Conservation (phyloP, 2,329 filamentous ascomycete genomes). For the Pestalotiopsis sp. region DNA sequence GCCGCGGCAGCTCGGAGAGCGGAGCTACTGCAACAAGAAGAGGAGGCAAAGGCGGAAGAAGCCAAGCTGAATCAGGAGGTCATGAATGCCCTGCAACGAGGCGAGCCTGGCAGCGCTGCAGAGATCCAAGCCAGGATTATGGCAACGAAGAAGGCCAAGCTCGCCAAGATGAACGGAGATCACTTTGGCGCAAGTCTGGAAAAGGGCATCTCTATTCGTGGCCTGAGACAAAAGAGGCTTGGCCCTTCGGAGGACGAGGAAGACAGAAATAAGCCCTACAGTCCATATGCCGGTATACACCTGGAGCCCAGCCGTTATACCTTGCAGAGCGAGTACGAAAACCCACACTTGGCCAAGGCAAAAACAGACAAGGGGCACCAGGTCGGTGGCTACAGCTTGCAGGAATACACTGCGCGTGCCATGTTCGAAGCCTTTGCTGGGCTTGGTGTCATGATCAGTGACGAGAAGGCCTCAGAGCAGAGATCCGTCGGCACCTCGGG, state of each 20-base stretch:
- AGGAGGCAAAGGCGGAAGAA: slow-evolving; percentile 68
- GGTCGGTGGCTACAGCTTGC: slow-evolving; percentile 81
- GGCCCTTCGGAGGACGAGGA: slow-evolving; percentile 51
- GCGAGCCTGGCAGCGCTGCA: slow-evolving; percentile 61
- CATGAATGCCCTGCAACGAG: slow-evolving; percentile 69
- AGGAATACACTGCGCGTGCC: slow-evolving; percentile 79
- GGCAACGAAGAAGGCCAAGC: slow-evolving; percentile 74
- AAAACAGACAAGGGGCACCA: slow-evolving; percentile 67
- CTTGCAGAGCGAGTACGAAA: slow-evolving; percentile 71
- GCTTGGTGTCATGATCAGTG: slow-evolving; percentile 81
- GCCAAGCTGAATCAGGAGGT: slow-evolving; percentile 69
- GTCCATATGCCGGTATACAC: slow-evolving; percentile 80
- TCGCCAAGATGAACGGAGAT: slow-evolving; percentile 47
- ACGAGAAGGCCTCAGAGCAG: slow-evolving; percentile 62
- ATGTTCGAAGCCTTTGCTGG: slow-evolving; percentile 91
- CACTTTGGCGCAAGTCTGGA: slow-evolving; percentile 29
- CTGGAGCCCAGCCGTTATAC: slow-evolving; percentile 69
- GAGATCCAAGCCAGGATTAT: slow-evolving; percentile 63
- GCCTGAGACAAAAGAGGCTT: slow-evolving; percentile 68
- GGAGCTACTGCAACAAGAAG: slow-evolving; percentile 68
- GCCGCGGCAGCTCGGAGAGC: slow-evolving; percentile 62
- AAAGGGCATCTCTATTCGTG: slow-evolving; percentile 68
- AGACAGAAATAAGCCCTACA: slow-evolving; percentile 75
- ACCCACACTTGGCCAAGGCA: slow-evolving; percentile 71
- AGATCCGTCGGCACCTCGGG: slow-evolving; percentile 34